phyloP scores from a whole-genome alignment of 192 early-diverging fungal species.

The Rhizoclosmatium sp. region DNA sequence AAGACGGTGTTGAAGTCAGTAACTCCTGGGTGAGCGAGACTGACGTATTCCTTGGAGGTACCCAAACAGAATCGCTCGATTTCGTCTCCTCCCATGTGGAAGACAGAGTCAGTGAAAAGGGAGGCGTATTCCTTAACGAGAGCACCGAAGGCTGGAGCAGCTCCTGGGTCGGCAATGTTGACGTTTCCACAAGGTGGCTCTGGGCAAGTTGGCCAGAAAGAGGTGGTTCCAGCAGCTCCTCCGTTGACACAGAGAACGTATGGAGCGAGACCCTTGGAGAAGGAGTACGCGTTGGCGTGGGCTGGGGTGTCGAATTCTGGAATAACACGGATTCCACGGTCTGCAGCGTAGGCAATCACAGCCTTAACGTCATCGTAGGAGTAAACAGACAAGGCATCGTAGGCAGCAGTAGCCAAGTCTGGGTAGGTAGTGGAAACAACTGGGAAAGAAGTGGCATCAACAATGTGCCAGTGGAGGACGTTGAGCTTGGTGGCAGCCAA shows the following conservation, averaged over 20 bases:
- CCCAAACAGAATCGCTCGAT: constrained; percentile 26
- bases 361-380: constrained; percentile 71
- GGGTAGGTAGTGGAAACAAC: constrained; percentile 7
- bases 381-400: constrained; percentile 64
- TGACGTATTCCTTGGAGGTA: neutral
- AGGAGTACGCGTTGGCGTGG: constrained; percentile 7
- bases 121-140: constrained; percentile 72
- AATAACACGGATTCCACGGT: constrained; percentile 86
- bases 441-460: constrained; percentile 45
- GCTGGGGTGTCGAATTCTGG: constrained; percentile 78
- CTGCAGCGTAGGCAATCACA: constrained; percentile 76
- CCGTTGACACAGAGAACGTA: neutral
- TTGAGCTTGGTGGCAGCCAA: constrained; percentile 37
- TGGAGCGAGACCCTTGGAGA: neutral
- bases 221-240: neutral
- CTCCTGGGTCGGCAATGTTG: constrained; percentile 58
- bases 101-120: constrained; percentile 73
- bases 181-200: constrained; percentile 84
- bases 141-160: constrained; percentile 65
- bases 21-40: neutral
- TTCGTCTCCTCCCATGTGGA: constrained; percentile 72
- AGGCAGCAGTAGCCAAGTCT: neutral
- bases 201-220: constrained; percentile 10
- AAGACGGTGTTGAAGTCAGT: neutral
- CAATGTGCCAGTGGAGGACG: constrained; percentile 52